Conservation (phyloP, 768 basidiomycete genomes). For the Auricularia sp. region DNA sequence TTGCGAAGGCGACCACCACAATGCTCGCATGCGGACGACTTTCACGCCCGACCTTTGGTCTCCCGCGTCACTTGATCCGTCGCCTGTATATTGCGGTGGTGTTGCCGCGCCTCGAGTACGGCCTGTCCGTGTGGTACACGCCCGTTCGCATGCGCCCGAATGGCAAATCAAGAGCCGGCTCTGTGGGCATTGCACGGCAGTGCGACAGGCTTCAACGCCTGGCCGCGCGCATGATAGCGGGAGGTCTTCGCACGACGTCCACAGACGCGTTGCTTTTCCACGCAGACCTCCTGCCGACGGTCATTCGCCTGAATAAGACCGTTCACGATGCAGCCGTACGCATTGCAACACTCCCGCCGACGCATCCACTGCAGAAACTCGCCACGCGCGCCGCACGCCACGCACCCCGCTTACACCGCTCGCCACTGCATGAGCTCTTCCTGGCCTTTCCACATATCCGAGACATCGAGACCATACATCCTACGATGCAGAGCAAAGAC, state of each 20-base stretch:
- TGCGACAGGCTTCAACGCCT: conserved; percentile 1
- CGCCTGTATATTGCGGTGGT: conserved; percentile 1
- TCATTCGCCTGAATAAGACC: background rate
- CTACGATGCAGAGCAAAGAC: background rate
- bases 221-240: conserved; percentile 2
- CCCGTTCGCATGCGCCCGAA: background rate
- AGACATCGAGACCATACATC: conserved; percentile 2
- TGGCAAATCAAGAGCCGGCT: background rate
- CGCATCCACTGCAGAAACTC: background rate
- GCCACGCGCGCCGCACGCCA: background rate
- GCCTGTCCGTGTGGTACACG: background rate
- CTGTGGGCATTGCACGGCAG: background rate
- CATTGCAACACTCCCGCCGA: background rate
- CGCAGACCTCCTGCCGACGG: conserved; percentile 4
- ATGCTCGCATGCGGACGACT: background rate
- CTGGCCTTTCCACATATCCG: background rate
- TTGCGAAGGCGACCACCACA: background rate
- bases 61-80: background rate
- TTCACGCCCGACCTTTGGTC: background rate
- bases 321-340: background rate
- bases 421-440: conserved; percentile 4
- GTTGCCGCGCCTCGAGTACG: conserved; percentile 4
- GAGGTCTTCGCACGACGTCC: conserved; percentile 2
- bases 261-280: conserved; percentile 3
- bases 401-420: background rate